These are phyloP conservation scores for Tetrahymena borealis DNA, from an alignment of 73 alveolate species.

Conservation along the genomic window DNA sequence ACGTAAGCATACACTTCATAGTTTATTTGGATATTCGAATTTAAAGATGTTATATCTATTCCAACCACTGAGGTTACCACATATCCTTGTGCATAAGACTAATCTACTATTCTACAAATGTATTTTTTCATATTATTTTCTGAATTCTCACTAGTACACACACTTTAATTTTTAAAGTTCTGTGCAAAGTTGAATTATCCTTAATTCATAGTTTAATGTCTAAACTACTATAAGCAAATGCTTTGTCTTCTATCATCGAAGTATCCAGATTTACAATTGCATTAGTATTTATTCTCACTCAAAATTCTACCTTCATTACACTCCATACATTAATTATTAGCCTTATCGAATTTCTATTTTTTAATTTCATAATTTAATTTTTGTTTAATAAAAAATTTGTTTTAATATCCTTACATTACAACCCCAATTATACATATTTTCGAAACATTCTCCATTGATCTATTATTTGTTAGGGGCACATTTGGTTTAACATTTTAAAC, in stretches of 20 bases:
- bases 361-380: no score
- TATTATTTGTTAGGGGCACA: background rate
- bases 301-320: background rate
- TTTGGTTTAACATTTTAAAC: background rate
- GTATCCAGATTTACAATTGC: background rate
- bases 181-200: background rate
- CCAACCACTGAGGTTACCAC: background rate
- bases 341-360: background rate
- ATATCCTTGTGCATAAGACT: background rate
- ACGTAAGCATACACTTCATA: background rate
- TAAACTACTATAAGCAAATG: background rate
- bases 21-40: background rate
- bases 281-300: background rate
- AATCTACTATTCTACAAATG: background rate
- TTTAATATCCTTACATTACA: background rate
- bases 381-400: no score
- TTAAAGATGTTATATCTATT: background rate
- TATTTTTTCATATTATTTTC: background rate
- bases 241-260: background rate
- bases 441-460: background rate
- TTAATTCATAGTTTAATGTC: background rate
- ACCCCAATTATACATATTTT: background rate
- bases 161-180: background rate
- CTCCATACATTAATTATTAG: background rate
- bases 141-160: background rate